Evolutionary conservation across 805 yeast species (phyloP).

Genomic region (Debaryomyces tyrocola): DNA sequence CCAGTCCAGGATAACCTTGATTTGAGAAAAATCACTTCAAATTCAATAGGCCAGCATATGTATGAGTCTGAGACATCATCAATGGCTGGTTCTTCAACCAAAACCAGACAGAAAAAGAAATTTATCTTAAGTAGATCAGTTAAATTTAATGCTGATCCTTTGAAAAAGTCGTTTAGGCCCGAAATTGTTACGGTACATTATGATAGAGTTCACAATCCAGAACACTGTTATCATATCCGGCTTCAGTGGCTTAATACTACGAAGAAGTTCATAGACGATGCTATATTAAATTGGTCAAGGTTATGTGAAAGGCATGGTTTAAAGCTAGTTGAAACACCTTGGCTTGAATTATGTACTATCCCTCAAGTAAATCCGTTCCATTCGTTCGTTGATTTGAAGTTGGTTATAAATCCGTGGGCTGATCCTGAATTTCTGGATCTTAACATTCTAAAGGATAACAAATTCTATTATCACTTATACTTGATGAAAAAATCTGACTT

Average conservation of each 20-base stretch:
- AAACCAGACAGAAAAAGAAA: constrained; percentile 23
- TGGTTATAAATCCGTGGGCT: constrained; percentile 71
- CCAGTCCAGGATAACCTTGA: constrained; percentile 17
- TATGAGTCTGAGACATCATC: constrained; percentile 23
- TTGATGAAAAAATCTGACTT: constrained; percentile 71
- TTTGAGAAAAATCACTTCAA: constrained; percentile 19
- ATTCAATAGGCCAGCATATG: constrained; percentile 5
- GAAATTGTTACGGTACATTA: constrained; percentile 83
- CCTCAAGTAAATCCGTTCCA: constrained; percentile 85
- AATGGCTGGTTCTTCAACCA: constrained; percentile 20
- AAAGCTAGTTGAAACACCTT: constrained; percentile 79
- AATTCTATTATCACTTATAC: constrained; percentile 75
- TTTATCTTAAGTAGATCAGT: constrained; percentile 69
- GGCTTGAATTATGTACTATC: constrained; percentile 78
- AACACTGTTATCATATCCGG: constrained; percentile 88
- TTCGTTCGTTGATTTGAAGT: constrained; percentile 68
- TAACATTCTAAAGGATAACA: constrained; percentile 48
- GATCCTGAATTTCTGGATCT: constrained; percentile 51
- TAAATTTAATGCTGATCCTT: constrained; percentile 73
- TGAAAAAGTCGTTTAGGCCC: constrained; percentile 66
- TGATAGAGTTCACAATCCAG: constrained; percentile 91
- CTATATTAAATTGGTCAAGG: constrained; percentile 61
- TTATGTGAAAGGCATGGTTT: constrained; percentile 85
- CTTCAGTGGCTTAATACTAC: constrained; percentile 93
- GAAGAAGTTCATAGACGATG: constrained; percentile 52